phyloP scores from a whole-genome alignment of 345 rosid genomes.

The Aegle marmelos region DNA sequence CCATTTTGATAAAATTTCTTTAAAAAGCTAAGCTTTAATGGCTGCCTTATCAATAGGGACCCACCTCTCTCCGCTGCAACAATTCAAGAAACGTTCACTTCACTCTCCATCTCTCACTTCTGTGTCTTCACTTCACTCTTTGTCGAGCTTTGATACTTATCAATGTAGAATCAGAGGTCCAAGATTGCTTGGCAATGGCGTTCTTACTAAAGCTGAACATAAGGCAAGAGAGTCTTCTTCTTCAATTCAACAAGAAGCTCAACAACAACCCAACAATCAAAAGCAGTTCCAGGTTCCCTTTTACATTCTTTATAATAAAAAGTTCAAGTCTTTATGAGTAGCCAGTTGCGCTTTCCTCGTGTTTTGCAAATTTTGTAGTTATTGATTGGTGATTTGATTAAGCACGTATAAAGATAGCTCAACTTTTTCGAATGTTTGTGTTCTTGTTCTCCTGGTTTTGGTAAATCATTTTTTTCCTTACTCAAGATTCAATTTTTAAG shows the following conservation, averaged over 20 bases:
- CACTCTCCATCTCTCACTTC: constrained; percentile 20
- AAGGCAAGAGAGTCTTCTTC: constrained; percentile 52
- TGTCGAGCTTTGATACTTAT: constrained; percentile 32
- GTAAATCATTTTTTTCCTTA: not conserved
- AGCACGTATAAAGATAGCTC: not conserved
- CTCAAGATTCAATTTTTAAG: not conserved
- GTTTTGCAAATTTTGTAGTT: not conserved
- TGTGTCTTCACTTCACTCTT: constrained; percentile 19
- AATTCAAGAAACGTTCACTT: constrained; percentile 28
- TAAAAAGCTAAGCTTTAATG: constrained; percentile 32
- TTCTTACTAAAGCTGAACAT: constrained; percentile 74
- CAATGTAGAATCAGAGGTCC: constrained; percentile 38
- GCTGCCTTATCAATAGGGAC: constrained; percentile 53
- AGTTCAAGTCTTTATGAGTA: not conserved
- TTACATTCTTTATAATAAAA: not conserved
- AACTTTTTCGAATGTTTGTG: not conserved
- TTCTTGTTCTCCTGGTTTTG: not conserved
- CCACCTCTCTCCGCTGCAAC: constrained; percentile 33
- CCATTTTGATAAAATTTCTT: not conserved
- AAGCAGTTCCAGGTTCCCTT: constrained; percentile 53
- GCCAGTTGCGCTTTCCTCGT: not conserved
- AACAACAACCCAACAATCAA: constrained; percentile 34
- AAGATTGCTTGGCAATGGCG: constrained; percentile 35
- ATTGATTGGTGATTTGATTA: not conserved
- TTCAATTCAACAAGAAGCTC: constrained; percentile 28